Conservation (phyloP, 2,329 filamentous ascomycete genomes). For the Aureobasidium sp. region DNA sequence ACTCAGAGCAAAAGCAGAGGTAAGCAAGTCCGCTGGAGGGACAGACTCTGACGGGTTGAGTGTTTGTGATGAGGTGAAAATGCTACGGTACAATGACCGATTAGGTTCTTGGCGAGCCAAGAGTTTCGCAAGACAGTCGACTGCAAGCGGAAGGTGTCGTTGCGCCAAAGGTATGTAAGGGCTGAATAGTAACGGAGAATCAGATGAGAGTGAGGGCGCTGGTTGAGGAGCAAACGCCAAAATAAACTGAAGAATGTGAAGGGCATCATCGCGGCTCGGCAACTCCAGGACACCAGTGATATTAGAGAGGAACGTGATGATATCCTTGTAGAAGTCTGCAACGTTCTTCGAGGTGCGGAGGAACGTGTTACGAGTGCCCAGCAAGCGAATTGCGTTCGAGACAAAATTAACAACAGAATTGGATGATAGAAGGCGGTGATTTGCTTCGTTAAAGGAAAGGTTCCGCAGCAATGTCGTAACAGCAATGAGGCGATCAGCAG, state of each 20-base stretch:
- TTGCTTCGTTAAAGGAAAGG: conserved; percentile 76
- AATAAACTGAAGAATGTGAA: conserved; percentile 80
- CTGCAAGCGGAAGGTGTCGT: conserved; percentile 79
- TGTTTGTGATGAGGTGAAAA: conserved; percentile 61
- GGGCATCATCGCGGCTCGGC: conserved; percentile 77
- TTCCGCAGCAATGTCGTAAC: conserved; percentile 91
- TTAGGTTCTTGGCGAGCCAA: conserved; percentile 92
- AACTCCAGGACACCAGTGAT: conserved; percentile 70
- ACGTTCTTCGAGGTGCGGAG: conserved; percentile 76
- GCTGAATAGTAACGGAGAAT: conserved; percentile 23
- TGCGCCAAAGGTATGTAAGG: conserved; percentile 59
- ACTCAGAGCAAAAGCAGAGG: conserved; percentile 77
- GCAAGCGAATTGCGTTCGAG: conserved; percentile 72
- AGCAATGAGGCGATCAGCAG: conserved; percentile 80
- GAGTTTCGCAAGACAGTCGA: conserved; percentile 86
- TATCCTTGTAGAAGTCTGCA: conserved; percentile 95
- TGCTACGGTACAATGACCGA: conserved; percentile 70
- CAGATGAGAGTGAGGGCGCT: conserved; percentile 46
- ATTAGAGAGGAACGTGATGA: conserved; percentile 84
- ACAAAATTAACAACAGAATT: conserved; percentile 75
- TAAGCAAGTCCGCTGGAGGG: conserved; percentile 68
- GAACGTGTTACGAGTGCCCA: conserved; percentile 84
- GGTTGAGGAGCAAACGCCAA: conserved; percentile 83
- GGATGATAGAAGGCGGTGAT: conserved; percentile 68
- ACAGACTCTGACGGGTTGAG: conserved; percentile 18